These are phyloP conservation scores for Eucalyptus caleyi DNA, from an alignment of 345 rosid genomes.

Conservation along the genomic window DNA sequence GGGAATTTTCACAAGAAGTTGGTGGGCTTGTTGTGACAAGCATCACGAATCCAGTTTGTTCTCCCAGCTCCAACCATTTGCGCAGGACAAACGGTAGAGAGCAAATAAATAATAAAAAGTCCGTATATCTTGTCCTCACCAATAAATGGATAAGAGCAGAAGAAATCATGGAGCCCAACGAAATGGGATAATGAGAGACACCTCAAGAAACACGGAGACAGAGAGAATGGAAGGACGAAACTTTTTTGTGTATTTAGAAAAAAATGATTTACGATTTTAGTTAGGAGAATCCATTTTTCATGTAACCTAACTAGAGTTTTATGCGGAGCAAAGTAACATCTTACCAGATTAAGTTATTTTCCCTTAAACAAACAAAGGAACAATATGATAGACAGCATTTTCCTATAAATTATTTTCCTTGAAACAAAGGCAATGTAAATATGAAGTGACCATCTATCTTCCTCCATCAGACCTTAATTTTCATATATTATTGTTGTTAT, in stretches of 20 bases:
- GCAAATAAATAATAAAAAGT: background rate
- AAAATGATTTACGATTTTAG: background rate
- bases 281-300: background rate
- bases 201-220: too few species aligned
- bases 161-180: background rate
- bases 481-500: background rate
- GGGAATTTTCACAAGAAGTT: too few species aligned
- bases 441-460: background rate
- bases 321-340: background rate
- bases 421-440: background rate
- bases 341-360: too few species aligned
- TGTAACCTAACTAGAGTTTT: background rate
- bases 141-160: background rate
- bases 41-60: too few species aligned
- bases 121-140: background rate
- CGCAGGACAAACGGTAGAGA: too few species aligned
- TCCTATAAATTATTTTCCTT: background rate
- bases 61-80: too few species aligned
- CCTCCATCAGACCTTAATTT: background rate
- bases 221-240: background rate
- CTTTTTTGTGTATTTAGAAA: background rate
- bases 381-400: background rate
- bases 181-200: background rate
- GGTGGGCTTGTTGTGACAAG: too few species aligned
- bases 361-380: background rate